phyloP scores from a whole-genome alignment of 768 basidiomycete genomes.

The Tulasnella sp. region DNA sequence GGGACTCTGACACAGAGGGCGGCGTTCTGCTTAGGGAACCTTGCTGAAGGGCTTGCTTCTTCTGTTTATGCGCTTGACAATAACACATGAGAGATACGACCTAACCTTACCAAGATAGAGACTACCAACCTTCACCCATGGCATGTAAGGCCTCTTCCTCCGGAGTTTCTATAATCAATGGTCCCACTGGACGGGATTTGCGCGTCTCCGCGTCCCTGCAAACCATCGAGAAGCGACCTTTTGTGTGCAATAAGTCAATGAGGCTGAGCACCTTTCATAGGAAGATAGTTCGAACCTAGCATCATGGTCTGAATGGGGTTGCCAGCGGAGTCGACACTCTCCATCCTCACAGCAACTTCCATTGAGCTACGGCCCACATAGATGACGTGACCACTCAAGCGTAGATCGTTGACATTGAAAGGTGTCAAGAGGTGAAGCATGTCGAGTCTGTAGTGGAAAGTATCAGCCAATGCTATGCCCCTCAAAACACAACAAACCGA shows the following conservation, averaged over 20 bases:
- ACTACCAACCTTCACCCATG: conserved; percentile 54
- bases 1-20: conserved; percentile 57
- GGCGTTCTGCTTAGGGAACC: conserved; percentile 60
- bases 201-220: conserved; percentile 60
- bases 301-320: conserved; percentile 46
- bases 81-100: not conserved
- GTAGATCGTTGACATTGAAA: conserved; percentile 44
- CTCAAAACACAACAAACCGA: conserved; percentile 31
- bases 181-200: conserved; percentile 50
- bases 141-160: conserved; percentile 51
- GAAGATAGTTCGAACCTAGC: conserved; percentile 36
- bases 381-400: conserved; percentile 69
- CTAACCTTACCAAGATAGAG: not conserved
- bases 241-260: too few species aligned
- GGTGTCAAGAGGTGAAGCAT: conserved; percentile 42
- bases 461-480: not conserved
- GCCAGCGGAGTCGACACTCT: conserved; percentile 39
- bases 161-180: conserved; percentile 42
- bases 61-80: conserved; percentile 43
- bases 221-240: conserved; percentile 89
- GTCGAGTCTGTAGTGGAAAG: conserved; percentile 37
- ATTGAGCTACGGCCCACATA: conserved; percentile 65
- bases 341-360: conserved; percentile 82
- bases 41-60: conserved; percentile 41
- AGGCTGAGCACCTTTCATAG: not conserved